Evolutionary conservation across 805 yeast genomes (phyloP).

Genomic region (Candida morakotiae): DNA sequence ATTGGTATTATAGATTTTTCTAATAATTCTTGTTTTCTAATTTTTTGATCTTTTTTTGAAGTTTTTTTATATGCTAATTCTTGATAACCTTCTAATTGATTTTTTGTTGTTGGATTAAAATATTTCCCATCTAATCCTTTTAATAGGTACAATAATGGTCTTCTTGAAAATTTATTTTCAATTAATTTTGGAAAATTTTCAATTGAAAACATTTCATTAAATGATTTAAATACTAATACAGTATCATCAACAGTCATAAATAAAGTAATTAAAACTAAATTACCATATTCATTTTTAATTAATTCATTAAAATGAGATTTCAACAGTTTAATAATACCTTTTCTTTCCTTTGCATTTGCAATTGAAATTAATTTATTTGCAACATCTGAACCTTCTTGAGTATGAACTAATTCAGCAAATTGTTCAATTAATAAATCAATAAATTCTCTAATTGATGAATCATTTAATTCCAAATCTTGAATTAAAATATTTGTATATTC

Average conservation of each 20-base stretch:
- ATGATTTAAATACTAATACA: conserved; percentile 71
- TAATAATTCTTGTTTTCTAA: conserved; percentile 68
- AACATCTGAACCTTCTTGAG: conserved; percentile 90
- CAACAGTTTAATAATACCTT: conserved; percentile 64
- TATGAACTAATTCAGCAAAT: conserved; percentile 91
- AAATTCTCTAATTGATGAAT: conserved; percentile 70
- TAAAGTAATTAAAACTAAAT: conserved; percentile 69
- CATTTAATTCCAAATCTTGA: conserved; percentile 38
- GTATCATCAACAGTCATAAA: conserved; percentile 93
- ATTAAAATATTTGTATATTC: conserved; percentile 76
- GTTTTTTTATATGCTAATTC: conserved; percentile 55
- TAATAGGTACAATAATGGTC: conserved; percentile 81
- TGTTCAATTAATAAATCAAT: conserved; percentile 82
- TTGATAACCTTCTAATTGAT: conserved; percentile 57
- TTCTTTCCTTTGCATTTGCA: conserved; percentile 92
- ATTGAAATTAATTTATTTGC: conserved; percentile 76
- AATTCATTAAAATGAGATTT: conserved; percentile 73
- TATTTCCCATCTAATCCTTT: conserved; percentile 77
- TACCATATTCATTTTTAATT: conserved; percentile 83
- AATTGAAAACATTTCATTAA: conserved; percentile 52
- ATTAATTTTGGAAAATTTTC: conserved; percentile 52
- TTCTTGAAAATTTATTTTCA: conserved; percentile 73
- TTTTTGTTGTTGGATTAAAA: conserved; percentile 66
- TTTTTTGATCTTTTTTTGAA: conserved; percentile 79
- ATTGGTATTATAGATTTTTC: conserved; percentile 63